Base-by-base conservation (phyloP, 208 protist genomes). In the Crithidia mellificae region DNA sequence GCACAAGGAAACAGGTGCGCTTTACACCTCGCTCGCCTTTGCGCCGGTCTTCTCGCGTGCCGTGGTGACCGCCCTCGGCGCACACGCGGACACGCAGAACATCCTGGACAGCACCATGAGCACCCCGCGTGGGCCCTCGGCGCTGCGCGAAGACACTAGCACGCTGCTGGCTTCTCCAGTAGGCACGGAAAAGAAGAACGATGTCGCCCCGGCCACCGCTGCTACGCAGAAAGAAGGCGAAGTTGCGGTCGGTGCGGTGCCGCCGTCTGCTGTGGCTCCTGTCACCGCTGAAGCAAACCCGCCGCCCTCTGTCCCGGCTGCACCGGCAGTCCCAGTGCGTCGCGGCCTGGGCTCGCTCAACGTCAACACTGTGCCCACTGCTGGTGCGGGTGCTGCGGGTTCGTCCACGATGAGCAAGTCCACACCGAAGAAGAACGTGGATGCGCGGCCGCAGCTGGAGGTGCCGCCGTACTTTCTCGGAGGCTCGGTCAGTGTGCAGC, bases 21-120 rank as follows among this genome's bases (percentile, higher is more conserved):
- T 90, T 15, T 92, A 92, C 74, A 88, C 83, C n/a, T 84, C 83
- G 22, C 77, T 92, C 7, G 83, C 79, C 55, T 90, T 90, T 29
- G 87, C 87, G 3, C 87, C 87, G 14, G 84, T 87, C 7, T 89
- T 92, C 55, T 77, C 72, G 39, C 82, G 70, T n/a, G 53, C 70
- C 0, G 62, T 69, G 32, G 70, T 80, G 15, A 54, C 52, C 15
- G 70, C 73, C 49, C 43, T 73, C 34, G 80, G 72, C 1, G 63
- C 78, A 12, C 68, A 83, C 41, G 74, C 81, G 11, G 80, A 90
- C 56, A 71, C 79, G 50, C 51, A 87, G 51, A 68, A 87, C 57
- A 77, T 79, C 25, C 36, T 78, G 27, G 44, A 61, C 61, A 83
- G 75, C 65, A 86, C 72, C n/a, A 47, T 63, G 29, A 77, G 72